Evolutionary conservation across 2,329 filamentous ascomycete genomes (phyloP), one percentile per base, ranked within the genome.

Genomic region (Diplodia mutila): DNA sequence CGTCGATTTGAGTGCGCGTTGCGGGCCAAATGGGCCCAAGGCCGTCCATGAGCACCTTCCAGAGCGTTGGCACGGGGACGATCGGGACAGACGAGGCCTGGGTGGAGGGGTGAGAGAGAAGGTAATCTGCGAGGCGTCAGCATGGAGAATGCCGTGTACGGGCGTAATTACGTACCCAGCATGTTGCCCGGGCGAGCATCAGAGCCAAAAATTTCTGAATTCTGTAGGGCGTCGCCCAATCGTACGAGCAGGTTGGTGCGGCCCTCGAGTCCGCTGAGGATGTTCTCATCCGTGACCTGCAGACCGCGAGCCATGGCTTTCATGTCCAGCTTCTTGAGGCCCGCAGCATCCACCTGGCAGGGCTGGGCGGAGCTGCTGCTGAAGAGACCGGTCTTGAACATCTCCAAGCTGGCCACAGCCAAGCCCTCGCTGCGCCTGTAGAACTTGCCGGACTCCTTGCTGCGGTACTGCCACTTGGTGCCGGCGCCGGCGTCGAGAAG

Each of bases 311-410:
- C 90, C 75, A 99, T 85, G 68, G 87, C 85, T 37, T 93, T 89
- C 12, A 90, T 84, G 0, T 91, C 95, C 67, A 98, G 80, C 67
- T 84, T 88, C 73, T 87, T 88, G 72, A 99, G 83, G 0, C 90
- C 95, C 6, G 88, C 87, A 70, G 90, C 93, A 80, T 99, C 94
- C 32, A 98, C 95, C 78, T 97, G 94, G 75, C 89, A 92, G 61
- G 93, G 93, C 80, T 97, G 93, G 68, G 82, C 85, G 2, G 87
- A 84, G 75, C 94, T 88, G 78, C 93, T 91, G 71, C 93, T 97
- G 81, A 98, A 98, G 39, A 92, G 76, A 39, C 95, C 95, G 16
- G 87, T 85, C 81, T 97, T 97, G 86, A 97, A 97, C 94, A 97
- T 97, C 73, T 97, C 94, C 73, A 90, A 76, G 76, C 87, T 89